Percentiles rank a stretch among this genome's conserved stretches.
Conservation (phyloP, 2,329 filamentous ascomycete genomes). For the Sporothrix variecibatus region DNA sequence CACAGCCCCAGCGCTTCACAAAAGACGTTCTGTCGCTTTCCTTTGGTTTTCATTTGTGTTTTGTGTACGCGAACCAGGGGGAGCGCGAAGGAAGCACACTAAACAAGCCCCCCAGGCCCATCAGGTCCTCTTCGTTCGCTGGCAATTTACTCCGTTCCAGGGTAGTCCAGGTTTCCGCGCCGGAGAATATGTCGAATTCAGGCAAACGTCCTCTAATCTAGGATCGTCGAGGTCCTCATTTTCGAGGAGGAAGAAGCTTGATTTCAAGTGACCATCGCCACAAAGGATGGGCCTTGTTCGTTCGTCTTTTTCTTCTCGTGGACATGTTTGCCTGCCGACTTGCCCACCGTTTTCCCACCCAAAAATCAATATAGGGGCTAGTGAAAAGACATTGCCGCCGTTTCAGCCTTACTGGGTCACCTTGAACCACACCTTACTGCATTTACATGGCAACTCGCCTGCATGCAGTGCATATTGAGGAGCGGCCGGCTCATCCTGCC, state of each 20-base stretch:
- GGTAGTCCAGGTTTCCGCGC: background rate
- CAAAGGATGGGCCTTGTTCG: background rate
- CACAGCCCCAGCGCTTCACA: background rate
- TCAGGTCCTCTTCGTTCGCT: background rate
- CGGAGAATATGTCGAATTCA: background rate
- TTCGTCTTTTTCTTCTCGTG: no score
- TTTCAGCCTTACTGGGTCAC: slow-evolving; percentile 6
- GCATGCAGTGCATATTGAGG: background rate
- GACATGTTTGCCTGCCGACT: no score
- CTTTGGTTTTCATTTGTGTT: background rate
- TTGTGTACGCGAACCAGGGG: background rate
- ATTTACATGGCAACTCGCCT: background rate
- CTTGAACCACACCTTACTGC: background rate
- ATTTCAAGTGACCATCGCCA: background rate
- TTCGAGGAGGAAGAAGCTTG: background rate
- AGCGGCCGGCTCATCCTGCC: background rate
- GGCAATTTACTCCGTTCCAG: background rate
- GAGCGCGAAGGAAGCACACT: background rate
- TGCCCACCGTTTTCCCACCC: background rate
- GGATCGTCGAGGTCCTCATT: background rate
- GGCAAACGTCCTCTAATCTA: background rate
- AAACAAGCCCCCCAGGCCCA: no score
- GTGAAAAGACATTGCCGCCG: background rate
- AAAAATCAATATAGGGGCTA: background rate
- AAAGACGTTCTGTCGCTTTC: background rate